A percentile compares a stretch with the other conserved stretches of the same genome.
phyloP scores from a whole-genome alignment of 352 stramenopile species.

The Phytophthora vignae region DNA sequence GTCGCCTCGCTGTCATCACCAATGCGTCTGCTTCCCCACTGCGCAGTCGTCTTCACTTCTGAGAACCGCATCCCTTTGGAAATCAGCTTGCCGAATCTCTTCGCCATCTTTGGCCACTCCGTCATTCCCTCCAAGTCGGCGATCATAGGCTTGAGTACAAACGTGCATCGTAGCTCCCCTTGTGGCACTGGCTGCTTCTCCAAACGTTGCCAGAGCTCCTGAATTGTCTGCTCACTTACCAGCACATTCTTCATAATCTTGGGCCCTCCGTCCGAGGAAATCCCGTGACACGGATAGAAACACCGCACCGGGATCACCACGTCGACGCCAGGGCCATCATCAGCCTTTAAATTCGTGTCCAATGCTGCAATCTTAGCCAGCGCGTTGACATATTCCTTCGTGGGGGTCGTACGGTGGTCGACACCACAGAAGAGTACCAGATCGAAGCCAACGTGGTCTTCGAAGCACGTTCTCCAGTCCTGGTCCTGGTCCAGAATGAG shows the following conservation, averaged over 20 bases:
- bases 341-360: neutral
- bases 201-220: neutral
- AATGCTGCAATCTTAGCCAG: constrained; percentile 9
- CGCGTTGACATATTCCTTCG: neutral
- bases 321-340: neutral
- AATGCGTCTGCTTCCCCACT: neutral
- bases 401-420: neutral
- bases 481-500: constrained; percentile 11
- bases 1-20: neutral
- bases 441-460: neutral
- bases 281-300: neutral
- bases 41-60: neutral
- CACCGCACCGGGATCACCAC: constrained; percentile 11
- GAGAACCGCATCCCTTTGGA: neutral
- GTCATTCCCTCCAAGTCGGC: neutral
- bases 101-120: constrained; percentile 1
- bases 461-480: neutral
- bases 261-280: neutral
- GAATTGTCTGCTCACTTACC: neutral
- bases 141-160: constrained; percentile 6
- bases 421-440: constrained; percentile 3
- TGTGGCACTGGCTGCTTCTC: neutral
- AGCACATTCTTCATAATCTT: constrained; percentile 1
- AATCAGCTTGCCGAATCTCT: neutral
- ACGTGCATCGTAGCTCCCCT: constrained; percentile 1